Conservation (phyloP, 495 filamentous ascomycete species). For the Articulospora tetracladia region DNA sequence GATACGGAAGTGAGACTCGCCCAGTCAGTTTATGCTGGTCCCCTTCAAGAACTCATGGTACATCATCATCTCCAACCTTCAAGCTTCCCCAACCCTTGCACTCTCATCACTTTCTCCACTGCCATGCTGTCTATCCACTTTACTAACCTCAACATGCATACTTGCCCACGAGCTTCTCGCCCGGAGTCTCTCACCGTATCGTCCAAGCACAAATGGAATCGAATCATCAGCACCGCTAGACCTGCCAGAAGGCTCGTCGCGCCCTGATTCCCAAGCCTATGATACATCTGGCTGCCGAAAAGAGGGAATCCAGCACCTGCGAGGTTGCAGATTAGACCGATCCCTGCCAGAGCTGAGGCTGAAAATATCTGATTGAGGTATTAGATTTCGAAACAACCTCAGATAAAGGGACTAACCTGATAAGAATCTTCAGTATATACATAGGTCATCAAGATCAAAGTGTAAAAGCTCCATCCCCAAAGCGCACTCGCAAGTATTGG, state of each 20-base stretch:
- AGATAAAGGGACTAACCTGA: not conserved
- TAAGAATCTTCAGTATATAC: constrained; percentile 12
- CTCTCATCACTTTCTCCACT: no score
- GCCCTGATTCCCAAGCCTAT: constrained; percentile 25
- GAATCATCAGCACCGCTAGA: constrained; percentile 8
- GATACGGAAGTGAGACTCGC: no score
- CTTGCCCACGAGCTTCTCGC: constrained; percentile 9
- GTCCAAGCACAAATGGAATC: constrained; percentile 9
- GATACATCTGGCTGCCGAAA: constrained; percentile 30
- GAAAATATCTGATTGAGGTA: constrained; percentile 23
- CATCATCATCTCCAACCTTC: no score
- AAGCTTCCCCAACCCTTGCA: no score
- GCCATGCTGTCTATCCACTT: no score
- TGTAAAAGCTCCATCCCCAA: constrained; percentile 37
- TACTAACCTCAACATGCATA: no score
- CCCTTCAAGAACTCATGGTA: no score
- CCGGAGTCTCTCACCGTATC: constrained; percentile 4
- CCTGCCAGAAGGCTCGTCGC: constrained; percentile 5
- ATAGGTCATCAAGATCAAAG: constrained; percentile 27
- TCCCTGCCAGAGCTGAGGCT: constrained; percentile 33
- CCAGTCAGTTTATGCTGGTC: no score
- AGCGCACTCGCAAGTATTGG: constrained; percentile 42
- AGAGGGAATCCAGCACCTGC: constrained; percentile 31
- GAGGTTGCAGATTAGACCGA: constrained; percentile 29
- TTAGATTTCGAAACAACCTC: not conserved